Evolutionary conservation across 306 rosid genomes (phyloP), one percentile per base, ranked within the genome.

Genomic region (Datisca glomerata): DNA sequence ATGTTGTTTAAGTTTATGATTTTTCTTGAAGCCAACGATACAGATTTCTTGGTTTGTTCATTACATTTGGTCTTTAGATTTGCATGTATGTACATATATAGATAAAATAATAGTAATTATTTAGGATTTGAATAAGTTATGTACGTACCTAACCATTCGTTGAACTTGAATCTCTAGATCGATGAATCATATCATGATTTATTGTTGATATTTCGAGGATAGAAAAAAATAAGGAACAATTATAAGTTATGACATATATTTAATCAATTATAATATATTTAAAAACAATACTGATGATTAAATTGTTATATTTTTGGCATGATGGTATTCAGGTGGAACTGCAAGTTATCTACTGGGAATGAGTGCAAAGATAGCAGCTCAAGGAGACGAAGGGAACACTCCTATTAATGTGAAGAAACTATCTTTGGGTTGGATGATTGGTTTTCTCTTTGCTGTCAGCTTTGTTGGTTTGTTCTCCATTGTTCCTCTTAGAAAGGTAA

Each of bases 401-500:
- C 86, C 79, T 12, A 51, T 41, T 11, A 83, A 83, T 46, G 53
- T 67, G 15, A 83, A 75, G 71, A 40, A 3, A 10, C 75, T 73
- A 21, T 53, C 73, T 8, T 44, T 72, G 19, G 78, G 80, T 21
- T 83, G 94, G 94, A 79, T 83, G 79, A 59, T 67, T 46, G 82
- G 71, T 2, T 83, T 79, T 60, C 78, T 79, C 46, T 75, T 83
- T 51, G 47, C 36, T 4, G 91, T 83, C 34, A 75, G 94, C 67
- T 79, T 79, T 47, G 78, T 79, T 3, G 91, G 94, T 21, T 64
- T 83, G 38, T 83, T 83, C 68, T 67, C 78, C 15, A 79, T 83
- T 40, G 64, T 83, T 41, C 91, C 91, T 27, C 54, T 83, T 5
- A 64, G 94, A 65, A 83, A 79, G 86, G 93, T 80, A 14, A n/a